Evolutionary conservation across 345 rosid genomes (phyloP).

Genomic region (Orychophragmus violaceus): DNA sequence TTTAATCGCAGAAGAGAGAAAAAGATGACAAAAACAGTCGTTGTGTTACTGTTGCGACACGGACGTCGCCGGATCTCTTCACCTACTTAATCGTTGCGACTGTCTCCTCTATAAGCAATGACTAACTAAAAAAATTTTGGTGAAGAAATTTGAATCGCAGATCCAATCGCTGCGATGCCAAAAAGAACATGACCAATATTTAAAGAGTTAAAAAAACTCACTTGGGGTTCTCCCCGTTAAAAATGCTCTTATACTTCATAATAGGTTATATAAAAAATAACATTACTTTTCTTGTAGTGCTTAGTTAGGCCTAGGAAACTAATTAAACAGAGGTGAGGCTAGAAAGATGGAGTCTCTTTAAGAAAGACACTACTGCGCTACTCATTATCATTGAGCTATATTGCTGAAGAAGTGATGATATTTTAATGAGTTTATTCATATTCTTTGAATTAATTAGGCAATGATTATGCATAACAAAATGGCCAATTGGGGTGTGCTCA

Average conservation of each 20-base stretch:
- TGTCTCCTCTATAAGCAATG: too few species aligned
- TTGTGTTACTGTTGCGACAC: too few species aligned
- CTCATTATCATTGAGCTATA: conserved; percentile 8
- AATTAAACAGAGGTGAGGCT: conserved; percentile 11
- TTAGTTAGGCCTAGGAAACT: conserved; percentile 1
- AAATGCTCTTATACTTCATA: not conserved
- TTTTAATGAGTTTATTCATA: not conserved
- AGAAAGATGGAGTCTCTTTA: conserved; percentile 10
- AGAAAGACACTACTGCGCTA: not conserved
- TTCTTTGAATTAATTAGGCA: not conserved
- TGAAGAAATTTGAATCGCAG: too few species aligned
- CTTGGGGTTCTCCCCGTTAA: too few species aligned
- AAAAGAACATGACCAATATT: too few species aligned
- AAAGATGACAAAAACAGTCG: too few species aligned
- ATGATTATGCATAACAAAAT: not conserved
- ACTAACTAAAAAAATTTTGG: too few species aligned
- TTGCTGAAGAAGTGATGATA: conserved; percentile 8
- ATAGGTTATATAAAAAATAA: not conserved
- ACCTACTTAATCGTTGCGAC: too few species aligned
- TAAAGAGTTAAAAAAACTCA: too few species aligned
- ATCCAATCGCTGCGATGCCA: too few species aligned
- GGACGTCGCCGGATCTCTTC: too few species aligned
- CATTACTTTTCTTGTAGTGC: not conserved
- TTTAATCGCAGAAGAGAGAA: too few species aligned
- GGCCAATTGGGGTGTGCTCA: not conserved